These are phyloP conservation scores for Cladosporium sp. DNA, from an alignment of 2,329 filamentous ascomycete genomes.

Conservation along the genomic window DNA sequence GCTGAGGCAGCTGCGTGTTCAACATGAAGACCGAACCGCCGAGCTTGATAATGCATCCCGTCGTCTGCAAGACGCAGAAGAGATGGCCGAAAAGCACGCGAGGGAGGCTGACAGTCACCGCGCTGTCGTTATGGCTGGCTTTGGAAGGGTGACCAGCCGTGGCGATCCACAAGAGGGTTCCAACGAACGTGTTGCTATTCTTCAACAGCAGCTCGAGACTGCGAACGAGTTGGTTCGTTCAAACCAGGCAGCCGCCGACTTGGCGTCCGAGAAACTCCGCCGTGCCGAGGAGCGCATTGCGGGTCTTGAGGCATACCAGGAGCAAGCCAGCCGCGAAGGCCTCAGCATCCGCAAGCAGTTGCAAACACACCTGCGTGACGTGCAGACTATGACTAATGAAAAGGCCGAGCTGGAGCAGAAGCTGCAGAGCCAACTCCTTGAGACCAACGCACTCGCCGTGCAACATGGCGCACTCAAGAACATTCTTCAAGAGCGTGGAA, in stretches of 20 bases:
- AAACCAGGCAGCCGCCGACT: constrained; percentile 85
- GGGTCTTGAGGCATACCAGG: constrained; percentile 93
- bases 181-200: constrained; percentile 66
- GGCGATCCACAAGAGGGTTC: constrained; percentile 55
- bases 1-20: constrained; percentile 71
- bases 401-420: constrained; percentile 82
- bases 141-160: constrained; percentile 69
- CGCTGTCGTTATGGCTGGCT: constrained; percentile 75
- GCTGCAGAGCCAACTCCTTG: constrained; percentile 81
- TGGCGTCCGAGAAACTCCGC: constrained; percentile 82
- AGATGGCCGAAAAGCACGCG: constrained; percentile 82
- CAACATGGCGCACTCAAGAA: constrained; percentile 94
- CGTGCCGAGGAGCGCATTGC: constrained; percentile 95
- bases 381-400: constrained; percentile 75
- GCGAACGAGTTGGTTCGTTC: constrained; percentile 81
- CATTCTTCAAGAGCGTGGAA: constrained; percentile 83
- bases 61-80: constrained; percentile 80
- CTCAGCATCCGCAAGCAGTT: constrained; percentile 87
- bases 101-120: constrained; percentile 85
- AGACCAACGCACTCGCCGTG: constrained; percentile 88
- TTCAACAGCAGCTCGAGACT: constrained; percentile 77
- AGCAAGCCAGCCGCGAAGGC: constrained; percentile 92
- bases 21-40: constrained; percentile 76
- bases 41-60: constrained; percentile 76
- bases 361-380: constrained; percentile 79